Conservation (phyloP, 2,329 filamentous ascomycete species). For the Trichophyton verrucosum region DNA sequence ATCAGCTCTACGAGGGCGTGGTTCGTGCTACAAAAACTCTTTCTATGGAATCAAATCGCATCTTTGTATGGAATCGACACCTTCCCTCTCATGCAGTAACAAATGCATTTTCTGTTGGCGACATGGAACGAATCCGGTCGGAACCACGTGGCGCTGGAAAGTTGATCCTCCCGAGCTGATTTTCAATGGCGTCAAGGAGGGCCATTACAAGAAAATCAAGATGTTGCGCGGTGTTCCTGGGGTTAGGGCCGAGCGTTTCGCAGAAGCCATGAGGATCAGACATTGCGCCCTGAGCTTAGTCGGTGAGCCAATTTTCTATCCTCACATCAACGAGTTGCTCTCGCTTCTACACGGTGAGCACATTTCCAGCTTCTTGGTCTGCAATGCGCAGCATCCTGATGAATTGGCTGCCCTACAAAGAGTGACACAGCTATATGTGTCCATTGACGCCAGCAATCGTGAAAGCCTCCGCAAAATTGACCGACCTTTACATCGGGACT, state of each 20-base stretch:
- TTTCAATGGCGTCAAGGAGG: conserved; percentile 77
- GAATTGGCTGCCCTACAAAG: conserved; percentile 69
- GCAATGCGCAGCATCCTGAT: conserved; percentile 92
- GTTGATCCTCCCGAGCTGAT: conserved; percentile 84
- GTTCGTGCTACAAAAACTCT: conserved; percentile 94
- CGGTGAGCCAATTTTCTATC: conserved; percentile 97
- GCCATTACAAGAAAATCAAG: conserved; percentile 95
- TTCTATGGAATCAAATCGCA: conserved; percentile 97
- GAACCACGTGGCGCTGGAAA: conserved; percentile 92
- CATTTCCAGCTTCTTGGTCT: conserved; percentile 90
- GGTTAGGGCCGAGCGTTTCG: conserved; percentile 79
- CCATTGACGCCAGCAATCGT: conserved; percentile 84
- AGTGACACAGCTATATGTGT: conserved; percentile 92
- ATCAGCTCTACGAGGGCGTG: conserved; percentile 80
- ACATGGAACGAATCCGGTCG: conserved; percentile 92
- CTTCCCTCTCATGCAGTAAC: conserved; percentile 89
- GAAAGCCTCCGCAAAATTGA: conserved; percentile 83
- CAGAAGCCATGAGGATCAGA: conserved; percentile 81
- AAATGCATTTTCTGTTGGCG: conserved; percentile 99
- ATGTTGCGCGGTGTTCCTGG: conserved; percentile 91
- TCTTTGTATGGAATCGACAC: conserved; percentile 96
- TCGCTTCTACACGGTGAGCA: conserved; percentile 69
- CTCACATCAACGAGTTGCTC: conserved; percentile 88
- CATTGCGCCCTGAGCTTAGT: conserved; percentile 89
- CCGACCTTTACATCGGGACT: conserved; percentile 83